A percentile compares a stretch with the other conserved stretches of the same genome.
Evolutionary conservation across 2,329 filamentous ascomycete genomes (phyloP).

Genomic region (Hortaea werneckii): DNA sequence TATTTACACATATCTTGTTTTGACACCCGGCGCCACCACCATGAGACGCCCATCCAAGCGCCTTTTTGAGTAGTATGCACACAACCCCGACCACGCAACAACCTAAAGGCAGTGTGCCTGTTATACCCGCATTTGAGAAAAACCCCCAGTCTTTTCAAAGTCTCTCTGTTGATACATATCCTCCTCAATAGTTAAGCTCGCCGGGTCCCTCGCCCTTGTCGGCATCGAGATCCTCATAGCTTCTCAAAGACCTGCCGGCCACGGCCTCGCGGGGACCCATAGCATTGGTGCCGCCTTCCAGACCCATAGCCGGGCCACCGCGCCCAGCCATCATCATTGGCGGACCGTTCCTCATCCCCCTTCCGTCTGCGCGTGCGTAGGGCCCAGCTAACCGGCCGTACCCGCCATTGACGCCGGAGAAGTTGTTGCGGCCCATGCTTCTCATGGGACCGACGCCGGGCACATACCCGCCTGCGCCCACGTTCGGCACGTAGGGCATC

Average conservation of each 20-base stretch:
- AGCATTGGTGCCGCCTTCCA: slow-evolving; percentile 57
- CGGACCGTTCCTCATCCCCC: slow-evolving; percentile 1
- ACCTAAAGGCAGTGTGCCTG: too few relatives aligned
- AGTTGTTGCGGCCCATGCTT: slow-evolving; percentile 3
- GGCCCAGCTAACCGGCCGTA: slow-evolving; percentile 14
- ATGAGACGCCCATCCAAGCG: too few relatives aligned
- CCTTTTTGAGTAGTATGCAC: too few relatives aligned
- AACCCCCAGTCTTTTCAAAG: too few relatives aligned
- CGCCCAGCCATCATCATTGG: background rate
- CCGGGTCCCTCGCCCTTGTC: slow-evolving; percentile 53
- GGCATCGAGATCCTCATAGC: slow-evolving; percentile 96
- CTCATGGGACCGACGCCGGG: slow-evolving; percentile 34
- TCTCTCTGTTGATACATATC: background rate
- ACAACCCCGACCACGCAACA: too few relatives aligned
- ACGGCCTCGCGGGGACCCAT: slow-evolving; percentile 85
- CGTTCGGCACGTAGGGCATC: background rate
- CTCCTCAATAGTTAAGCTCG: slow-evolving; percentile 72
- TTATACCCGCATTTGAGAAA: too few relatives aligned
- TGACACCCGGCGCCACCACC: too few relatives aligned
- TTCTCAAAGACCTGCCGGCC: slow-evolving; percentile 85
- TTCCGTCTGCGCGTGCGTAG: slow-evolving; percentile 27
- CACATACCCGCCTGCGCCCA: slow-evolving; percentile 3
- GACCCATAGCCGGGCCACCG: slow-evolving; percentile 12
- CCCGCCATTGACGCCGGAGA: background rate
- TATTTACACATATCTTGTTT: too few relatives aligned